phyloP scores from a whole-genome alignment of 2,329 filamentous ascomycete species.

The Nigrograna mackinnonii region DNA sequence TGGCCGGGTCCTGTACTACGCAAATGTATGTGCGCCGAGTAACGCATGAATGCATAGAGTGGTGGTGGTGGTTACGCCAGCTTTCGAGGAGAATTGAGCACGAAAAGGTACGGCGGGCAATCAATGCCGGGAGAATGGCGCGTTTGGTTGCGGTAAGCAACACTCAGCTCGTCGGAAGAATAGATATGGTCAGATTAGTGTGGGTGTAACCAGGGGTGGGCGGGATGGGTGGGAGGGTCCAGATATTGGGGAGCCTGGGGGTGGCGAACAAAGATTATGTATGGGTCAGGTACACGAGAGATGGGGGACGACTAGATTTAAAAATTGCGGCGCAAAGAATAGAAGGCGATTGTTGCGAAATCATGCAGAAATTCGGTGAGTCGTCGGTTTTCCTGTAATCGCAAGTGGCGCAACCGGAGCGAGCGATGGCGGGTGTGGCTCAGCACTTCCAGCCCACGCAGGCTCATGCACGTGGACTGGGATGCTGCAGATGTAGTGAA shows the following conservation, averaged over 20 bases:
- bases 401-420: slow-evolving; percentile 25
- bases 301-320: slow-evolving; percentile 30
- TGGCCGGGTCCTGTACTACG: slow-evolving; percentile 32
- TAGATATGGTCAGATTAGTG: slow-evolving; percentile 22
- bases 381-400: slow-evolving; percentile 19
- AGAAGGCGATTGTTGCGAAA: slow-evolving; percentile 25
- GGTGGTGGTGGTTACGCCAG: slow-evolving; percentile 22
- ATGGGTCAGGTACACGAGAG: slow-evolving; percentile 27
- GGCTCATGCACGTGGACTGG: slow-evolving; percentile 12
- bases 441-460: slow-evolving; percentile 16
- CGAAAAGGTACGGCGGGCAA: slow-evolving; percentile 19
- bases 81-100: slow-evolving; percentile 20
- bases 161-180: slow-evolving; percentile 28
- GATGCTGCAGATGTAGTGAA: slow-evolving; percentile 22
- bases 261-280: slow-evolving; percentile 38
- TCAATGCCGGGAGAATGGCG: slow-evolving; percentile 21
- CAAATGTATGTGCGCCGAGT: slow-evolving; percentile 35
- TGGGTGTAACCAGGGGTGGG: slow-evolving; percentile 17
- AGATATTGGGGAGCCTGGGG: slow-evolving; percentile 27
- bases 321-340: slow-evolving; percentile 30
- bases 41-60: slow-evolving; percentile 46
- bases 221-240: slow-evolving; percentile 26
- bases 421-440: slow-evolving; percentile 32
- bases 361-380: slow-evolving; percentile 33
- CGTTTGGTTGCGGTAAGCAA: slow-evolving; percentile 31